These are phyloP conservation scores for Gryganskiella cystojenkinii DNA, from an alignment of 192 early-diverging fungal species.

Conservation along the genomic window DNA sequence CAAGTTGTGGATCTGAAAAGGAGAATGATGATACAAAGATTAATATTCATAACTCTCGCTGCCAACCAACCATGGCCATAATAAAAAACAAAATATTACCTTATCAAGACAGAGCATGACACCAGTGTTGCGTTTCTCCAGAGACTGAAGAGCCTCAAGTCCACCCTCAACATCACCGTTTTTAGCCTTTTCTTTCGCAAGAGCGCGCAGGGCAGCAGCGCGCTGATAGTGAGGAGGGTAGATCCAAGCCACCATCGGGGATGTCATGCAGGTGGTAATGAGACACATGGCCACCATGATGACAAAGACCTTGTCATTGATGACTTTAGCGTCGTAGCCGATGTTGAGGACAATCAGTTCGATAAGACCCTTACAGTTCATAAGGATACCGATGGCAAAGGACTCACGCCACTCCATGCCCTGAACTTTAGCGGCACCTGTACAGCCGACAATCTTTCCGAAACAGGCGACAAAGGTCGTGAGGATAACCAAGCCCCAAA, in stretches of 20 bases:
- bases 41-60: conserved; percentile 8
- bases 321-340: conserved; percentile 85
- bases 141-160: not conserved
- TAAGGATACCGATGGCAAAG: conserved; percentile 85
- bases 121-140: conserved; percentile 15
- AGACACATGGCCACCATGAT: conserved; percentile 69
- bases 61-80: not conserved
- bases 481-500: conserved; percentile 85
- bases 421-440: conserved; percentile 69
- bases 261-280: conserved; percentile 90
- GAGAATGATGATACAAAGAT: not conserved
- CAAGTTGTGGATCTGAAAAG: conserved; percentile 50
- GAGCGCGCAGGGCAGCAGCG: conserved; percentile 15
- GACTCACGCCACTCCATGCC: conserved; percentile 88
- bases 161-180: conserved; percentile 15
- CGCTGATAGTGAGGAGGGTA: conserved; percentile 79
- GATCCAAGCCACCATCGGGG: conserved; percentile 76
- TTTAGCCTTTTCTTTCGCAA: conserved; percentile 30
- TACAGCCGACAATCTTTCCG: conserved; percentile 91
- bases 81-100: not conserved
- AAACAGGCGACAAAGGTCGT: conserved; percentile 80
- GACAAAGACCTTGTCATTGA: conserved; percentile 69
- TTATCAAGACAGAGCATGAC: conserved; percentile 46
- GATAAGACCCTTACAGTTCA: conserved; percentile 97
- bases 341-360: conserved; percentile 97